Evolutionary conservation across 2,329 filamentous ascomycete species (phyloP).

Genomic region (Fusarium chuoi): DNA sequence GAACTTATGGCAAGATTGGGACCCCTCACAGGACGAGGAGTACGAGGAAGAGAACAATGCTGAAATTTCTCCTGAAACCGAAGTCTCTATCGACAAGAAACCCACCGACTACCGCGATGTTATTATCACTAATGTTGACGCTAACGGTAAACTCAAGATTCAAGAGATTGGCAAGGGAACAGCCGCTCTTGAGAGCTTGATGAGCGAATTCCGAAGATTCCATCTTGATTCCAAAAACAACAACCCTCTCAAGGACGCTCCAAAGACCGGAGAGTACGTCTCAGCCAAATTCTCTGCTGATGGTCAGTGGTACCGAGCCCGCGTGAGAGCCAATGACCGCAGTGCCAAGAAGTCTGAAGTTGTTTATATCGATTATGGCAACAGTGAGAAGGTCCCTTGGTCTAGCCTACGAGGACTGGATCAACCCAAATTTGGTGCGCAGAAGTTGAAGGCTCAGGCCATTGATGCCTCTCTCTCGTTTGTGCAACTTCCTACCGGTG

Average conservation of each 20-base stretch:
- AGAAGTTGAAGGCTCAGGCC: slow-evolving; percentile 89
- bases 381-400: slow-evolving; percentile 91
- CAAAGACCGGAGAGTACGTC: slow-evolving; percentile 92
- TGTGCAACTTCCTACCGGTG: slow-evolving; percentile 83
- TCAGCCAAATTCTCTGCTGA: slow-evolving; percentile 92
- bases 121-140: slow-evolving; percentile 89
- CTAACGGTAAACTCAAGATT: slow-evolving; percentile 84
- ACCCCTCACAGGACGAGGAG: slow-evolving; percentile 84
- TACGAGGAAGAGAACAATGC: slow-evolving; percentile 63
- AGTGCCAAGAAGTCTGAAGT: slow-evolving; percentile 89
- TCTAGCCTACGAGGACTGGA: slow-evolving; percentile 82
- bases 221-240: slow-evolving; percentile 86
- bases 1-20: slow-evolving; percentile 93
- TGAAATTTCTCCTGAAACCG: slow-evolving; percentile 60
- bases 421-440: slow-evolving; percentile 79
- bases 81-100: slow-evolving; percentile 72
- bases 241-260: slow-evolving; percentile 75
- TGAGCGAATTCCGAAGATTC: slow-evolving; percentile 91
- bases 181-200: slow-evolving; percentile 83
- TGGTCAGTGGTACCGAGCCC: slow-evolving; percentile 93
- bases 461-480: slow-evolving; percentile 88
- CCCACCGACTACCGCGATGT: slow-evolving; percentile 89
- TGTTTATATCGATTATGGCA: slow-evolving; percentile 95
- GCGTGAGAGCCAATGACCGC: slow-evolving; percentile 91
- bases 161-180: slow-evolving; percentile 92